These are phyloP conservation scores for Calycina herbarum DNA, from an alignment of 2,329 filamentous ascomycete species.

Conservation along the genomic window DNA sequence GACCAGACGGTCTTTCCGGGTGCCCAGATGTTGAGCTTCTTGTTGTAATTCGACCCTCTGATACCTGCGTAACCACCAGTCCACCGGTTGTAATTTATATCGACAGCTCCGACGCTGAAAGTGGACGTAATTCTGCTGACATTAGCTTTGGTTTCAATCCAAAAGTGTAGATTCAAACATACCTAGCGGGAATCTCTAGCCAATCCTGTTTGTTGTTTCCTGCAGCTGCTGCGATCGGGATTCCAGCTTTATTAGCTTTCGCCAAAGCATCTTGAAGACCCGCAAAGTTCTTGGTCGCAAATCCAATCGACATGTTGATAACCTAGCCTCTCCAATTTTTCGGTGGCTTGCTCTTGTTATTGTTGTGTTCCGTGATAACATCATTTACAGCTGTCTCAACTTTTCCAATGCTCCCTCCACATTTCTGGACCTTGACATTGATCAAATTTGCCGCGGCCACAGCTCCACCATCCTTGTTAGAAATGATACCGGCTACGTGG, in stretches of 20 bases:
- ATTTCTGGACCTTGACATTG: conserved; percentile 10
- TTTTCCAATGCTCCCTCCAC: neutral
- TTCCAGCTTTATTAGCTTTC: neutral
- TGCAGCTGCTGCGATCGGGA: conserved; percentile 7
- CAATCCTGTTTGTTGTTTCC: conserved; percentile 5
- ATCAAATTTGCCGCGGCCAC: neutral
- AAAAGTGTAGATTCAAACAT: too few species aligned
- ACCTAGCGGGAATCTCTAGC: conserved; percentile 1
- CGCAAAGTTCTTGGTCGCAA: neutral
- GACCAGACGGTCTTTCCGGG: conserved; percentile 5
- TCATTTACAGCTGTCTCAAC: conserved; percentile 7
- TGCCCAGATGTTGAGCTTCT: conserved; percentile 9
- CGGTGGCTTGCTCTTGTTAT: neutral
- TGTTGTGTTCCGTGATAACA: conserved; percentile 5
- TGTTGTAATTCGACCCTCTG: conserved; percentile 6
- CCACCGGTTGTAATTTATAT: conserved; percentile 10
- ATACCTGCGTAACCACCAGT: neutral
- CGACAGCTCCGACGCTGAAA: conserved; percentile 9
- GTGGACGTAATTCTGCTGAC: neutral
- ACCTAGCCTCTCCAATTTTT: conserved; percentile 7
- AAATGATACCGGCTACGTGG: conserved; percentile 6
- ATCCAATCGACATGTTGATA: conserved; percentile 12
- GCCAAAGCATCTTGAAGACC: conserved; percentile 3
- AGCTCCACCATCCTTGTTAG: neutral
- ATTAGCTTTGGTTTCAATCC: neutral